Conservation (phyloP, 768 basidiomycete genomes). For the Tricholomella constricta region DNA sequence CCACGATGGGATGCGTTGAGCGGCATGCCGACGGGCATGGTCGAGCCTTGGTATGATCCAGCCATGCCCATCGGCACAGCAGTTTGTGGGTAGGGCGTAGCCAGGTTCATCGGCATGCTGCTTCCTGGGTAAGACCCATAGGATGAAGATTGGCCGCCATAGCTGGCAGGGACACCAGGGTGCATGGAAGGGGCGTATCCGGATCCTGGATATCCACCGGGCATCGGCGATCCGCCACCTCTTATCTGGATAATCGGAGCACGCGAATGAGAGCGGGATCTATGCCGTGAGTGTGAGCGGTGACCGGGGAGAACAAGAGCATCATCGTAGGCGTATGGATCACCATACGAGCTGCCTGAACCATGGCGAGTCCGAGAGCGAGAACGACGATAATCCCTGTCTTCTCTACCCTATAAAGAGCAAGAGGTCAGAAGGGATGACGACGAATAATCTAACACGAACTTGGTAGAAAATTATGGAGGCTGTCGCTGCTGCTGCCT, state of each 20-base stretch:
- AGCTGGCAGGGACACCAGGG: conserved; percentile 11
- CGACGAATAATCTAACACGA: conserved; percentile 9
- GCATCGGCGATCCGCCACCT: conserved; percentile 2
- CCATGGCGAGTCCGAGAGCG: conserved; percentile 34
- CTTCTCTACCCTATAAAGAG: conserved; percentile 33
- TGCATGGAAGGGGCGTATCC: conserved; percentile 16
- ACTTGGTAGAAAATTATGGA: conserved; percentile 60
- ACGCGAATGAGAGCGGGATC: conserved; percentile 40
- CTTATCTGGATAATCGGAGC: conserved; percentile 28
- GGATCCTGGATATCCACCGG: conserved; percentile 9
- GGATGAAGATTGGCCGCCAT: conserved; percentile 9
- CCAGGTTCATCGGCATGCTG: conserved; percentile 20
- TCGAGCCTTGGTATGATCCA: conserved; percentile 27
- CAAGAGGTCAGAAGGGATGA: conserved; percentile 2
- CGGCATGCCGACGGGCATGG: conserved; percentile 27
- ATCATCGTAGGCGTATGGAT: conserved; percentile 43
- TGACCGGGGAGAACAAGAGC: conserved; percentile 25
- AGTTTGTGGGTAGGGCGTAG: conserved; percentile 24
- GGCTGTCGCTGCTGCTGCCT: conserved; percentile 70
- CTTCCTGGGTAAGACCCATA: conserved; percentile 27
- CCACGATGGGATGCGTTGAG: conserved; percentile 23
- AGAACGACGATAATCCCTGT: conserved; percentile 27
- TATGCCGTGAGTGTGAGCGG: conserved; percentile 37
- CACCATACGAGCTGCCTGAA: conserved; percentile 27
- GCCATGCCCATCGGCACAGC: conserved; percentile 23